Percentiles rank a stretch among this genome's conserved stretches.
Evolutionary conservation across 352 stramenopile species (phyloP).

Genomic region (Paralagenidium karlingii): DNA sequence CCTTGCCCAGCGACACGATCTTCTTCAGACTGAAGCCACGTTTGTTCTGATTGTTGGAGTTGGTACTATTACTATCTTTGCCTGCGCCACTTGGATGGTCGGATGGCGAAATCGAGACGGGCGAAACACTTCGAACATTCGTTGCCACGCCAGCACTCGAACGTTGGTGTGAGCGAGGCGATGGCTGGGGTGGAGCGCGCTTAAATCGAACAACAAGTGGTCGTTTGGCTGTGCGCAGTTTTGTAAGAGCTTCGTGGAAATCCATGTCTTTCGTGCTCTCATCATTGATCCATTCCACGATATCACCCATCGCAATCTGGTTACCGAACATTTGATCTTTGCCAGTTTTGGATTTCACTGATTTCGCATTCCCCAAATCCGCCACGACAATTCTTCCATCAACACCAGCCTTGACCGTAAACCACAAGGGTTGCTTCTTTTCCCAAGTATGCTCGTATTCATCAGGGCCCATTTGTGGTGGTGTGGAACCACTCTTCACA

Average conservation of each 20-base stretch:
- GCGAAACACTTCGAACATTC: too few species aligned
- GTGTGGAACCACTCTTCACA: slow-evolving; percentile 65
- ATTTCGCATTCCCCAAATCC: slow-evolving; percentile 74
- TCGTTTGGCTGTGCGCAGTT: slow-evolving; percentile 69
- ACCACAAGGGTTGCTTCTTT: slow-evolving; percentile 79
- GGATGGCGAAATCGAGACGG: too few species aligned
- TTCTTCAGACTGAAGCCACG: slow-evolving; percentile 56
- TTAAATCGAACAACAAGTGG: slow-evolving; percentile 79
- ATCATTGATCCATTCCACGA: slow-evolving; percentile 76
- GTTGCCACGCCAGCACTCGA: too few species aligned
- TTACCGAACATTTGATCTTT: slow-evolving; percentile 32
- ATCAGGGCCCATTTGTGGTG: slow-evolving; percentile 44
- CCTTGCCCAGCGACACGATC: slow-evolving; percentile 30
- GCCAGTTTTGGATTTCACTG: slow-evolving; percentile 68
- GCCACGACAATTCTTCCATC: slow-evolving; percentile 64
- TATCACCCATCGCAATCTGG: slow-evolving; percentile 18
- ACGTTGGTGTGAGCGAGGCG: slow-evolving; percentile 5
- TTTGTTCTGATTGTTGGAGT: slow-evolving; percentile 2
- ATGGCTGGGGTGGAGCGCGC: slow-evolving; percentile 35
- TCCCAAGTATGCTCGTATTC: slow-evolving; percentile 84
- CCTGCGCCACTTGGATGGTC: too few species aligned
- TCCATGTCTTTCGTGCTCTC: slow-evolving; percentile 51
- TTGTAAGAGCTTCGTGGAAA: slow-evolving; percentile 76
- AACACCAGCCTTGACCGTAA: slow-evolving; percentile 59
- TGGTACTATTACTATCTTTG: too few species aligned